Conservation (phyloP, 208 protist genomes). For the Balamuthia mandrillaris region DNA sequence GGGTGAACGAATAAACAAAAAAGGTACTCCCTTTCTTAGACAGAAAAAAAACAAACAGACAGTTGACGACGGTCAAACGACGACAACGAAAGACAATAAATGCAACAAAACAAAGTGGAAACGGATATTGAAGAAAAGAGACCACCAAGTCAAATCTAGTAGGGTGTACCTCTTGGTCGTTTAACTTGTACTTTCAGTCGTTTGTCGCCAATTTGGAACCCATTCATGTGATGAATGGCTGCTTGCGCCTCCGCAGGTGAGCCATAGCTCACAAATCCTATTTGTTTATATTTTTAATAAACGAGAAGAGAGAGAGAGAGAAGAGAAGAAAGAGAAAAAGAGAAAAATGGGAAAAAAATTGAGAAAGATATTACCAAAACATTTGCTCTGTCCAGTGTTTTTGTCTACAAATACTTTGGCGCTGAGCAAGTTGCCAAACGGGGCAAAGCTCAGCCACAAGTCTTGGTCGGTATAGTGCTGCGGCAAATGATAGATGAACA, state of each 20-base stretch:
- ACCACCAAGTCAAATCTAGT: too few relatives aligned
- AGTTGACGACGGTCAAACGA: too few relatives aligned
- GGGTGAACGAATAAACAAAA: too few relatives aligned
- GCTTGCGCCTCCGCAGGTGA: slow-evolving; percentile 25
- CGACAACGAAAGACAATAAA: too few relatives aligned
- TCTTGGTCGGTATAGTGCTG: slow-evolving; percentile 46
- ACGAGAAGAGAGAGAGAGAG: background rate
- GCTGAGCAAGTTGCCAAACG: slow-evolving; percentile 56
- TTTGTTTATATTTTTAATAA: background rate
- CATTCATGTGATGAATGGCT: slow-evolving; percentile 58
- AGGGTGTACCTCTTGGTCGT: slow-evolving; percentile 31
- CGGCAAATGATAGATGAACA: slow-evolving; percentile 66
- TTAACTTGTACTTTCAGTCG: slow-evolving; percentile 52
- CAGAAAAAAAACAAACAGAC: too few relatives aligned
- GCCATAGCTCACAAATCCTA: slow-evolving; percentile 62
- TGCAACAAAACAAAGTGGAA: too few relatives aligned
- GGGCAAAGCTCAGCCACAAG: slow-evolving; percentile 41
- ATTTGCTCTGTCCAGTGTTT: slow-evolving; percentile 55
- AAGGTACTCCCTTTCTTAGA: too few relatives aligned
- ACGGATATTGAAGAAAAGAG: too few relatives aligned
- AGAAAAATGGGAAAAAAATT: background rate
- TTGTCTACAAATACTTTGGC: slow-evolving; percentile 66
- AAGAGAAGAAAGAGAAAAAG: background rate
- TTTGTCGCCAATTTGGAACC: slow-evolving; percentile 46
- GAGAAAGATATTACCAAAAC: slow-evolving; percentile 46